A percentile compares a stretch with the other conserved stretches of the same genome.
phyloP scores from a whole-genome alignment of 768 basidiomycete species.

The Mrakia gelida region DNA sequence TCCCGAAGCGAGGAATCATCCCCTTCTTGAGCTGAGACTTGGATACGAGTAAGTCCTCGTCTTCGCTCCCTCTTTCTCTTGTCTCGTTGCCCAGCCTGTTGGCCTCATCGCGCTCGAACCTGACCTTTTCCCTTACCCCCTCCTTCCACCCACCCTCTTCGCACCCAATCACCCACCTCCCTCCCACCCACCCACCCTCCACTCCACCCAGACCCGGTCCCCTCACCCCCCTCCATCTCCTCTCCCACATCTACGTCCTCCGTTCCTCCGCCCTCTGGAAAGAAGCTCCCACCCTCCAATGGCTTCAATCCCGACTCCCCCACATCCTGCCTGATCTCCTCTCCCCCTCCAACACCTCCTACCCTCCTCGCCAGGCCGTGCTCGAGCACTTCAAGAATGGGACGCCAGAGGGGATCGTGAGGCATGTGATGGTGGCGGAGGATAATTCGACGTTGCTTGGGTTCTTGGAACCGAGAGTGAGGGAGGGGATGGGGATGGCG shows the following conservation, averaged over 20 bases:
- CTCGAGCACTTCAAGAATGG: constrained; percentile 35
- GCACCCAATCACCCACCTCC: too few species aligned
- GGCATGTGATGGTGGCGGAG: constrained; percentile 69
- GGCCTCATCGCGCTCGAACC: constrained; percentile 15
- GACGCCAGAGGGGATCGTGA: constrained; percentile 40
- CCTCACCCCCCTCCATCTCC: constrained; percentile 57
- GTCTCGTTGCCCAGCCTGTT: neutral
- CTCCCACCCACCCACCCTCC: too few species aligned
- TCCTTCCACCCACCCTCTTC: constrained; percentile 25
- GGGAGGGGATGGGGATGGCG: constrained; percentile 57
- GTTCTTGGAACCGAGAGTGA: constrained; percentile 63
- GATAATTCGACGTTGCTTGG: constrained; percentile 46
- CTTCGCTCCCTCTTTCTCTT: neutral
- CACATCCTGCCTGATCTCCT: constrained; percentile 46
- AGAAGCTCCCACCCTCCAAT: constrained; percentile 56
- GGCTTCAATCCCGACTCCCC: constrained; percentile 63
- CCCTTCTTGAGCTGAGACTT: constrained; percentile 64
- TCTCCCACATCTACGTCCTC: constrained; percentile 82
- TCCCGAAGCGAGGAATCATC: constrained; percentile 55
- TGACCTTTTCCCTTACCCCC: constrained; percentile 43
- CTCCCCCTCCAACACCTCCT: constrained; percentile 22
- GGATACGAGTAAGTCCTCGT: constrained; percentile 55
- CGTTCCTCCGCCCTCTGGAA: constrained; percentile 80
- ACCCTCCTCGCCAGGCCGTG: constrained; percentile 46
- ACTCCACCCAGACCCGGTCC: constrained; percentile 15